phyloP scores from a whole-genome alignment of 208 protist species.

The Herpetomonas samuelpessoai region DNA sequence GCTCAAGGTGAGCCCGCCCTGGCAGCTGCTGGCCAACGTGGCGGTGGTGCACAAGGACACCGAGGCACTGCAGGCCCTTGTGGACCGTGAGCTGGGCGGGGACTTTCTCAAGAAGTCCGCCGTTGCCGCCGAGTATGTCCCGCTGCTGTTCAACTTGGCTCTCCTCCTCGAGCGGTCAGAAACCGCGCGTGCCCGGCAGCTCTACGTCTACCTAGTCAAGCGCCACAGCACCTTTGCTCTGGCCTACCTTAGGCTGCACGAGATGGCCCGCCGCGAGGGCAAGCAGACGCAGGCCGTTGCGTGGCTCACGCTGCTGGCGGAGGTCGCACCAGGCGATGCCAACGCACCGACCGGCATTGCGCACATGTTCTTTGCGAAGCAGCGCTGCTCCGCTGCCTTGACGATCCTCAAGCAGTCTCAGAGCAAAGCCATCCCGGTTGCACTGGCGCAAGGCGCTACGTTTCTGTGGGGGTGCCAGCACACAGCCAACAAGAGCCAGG shows the following conservation, averaged over 20 bases:
- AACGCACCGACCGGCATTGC: slow-evolving; percentile 47
- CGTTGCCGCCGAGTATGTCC: slow-evolving; percentile 48
- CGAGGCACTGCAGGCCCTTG: slow-evolving; percentile 63
- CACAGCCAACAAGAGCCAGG: slow-evolving; percentile 34
- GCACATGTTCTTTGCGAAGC: slow-evolving; percentile 53
- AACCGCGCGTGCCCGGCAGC: slow-evolving; percentile 34
- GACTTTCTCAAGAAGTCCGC: slow-evolving; percentile 34
- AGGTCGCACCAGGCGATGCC: slow-evolving; percentile 61
- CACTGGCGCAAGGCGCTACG: slow-evolving; percentile 54
- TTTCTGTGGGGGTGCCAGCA: slow-evolving; percentile 72
- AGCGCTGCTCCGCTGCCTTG: slow-evolving; percentile 39
- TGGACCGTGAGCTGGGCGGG: slow-evolving; percentile 67
- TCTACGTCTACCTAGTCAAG: slow-evolving; percentile 85
- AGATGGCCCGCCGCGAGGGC: slow-evolving; percentile 52
- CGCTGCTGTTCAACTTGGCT: slow-evolving; percentile 80
- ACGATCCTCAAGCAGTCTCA: slow-evolving; percentile 35
- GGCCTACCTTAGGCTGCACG: slow-evolving; percentile 74
- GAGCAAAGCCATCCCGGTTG: slow-evolving; percentile 35
- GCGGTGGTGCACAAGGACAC: slow-evolving; percentile 49
- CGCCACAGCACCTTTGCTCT: slow-evolving; percentile 57
- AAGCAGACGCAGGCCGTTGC: slow-evolving; percentile 60
- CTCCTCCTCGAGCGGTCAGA: slow-evolving; percentile 59
- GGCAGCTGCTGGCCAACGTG: slow-evolving; percentile 65
- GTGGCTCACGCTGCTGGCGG: slow-evolving; percentile 75
- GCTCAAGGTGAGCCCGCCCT: slow-evolving; percentile 30